A percentile compares a stretch with the other conserved stretches of the same genome.
Conservation (phyloP, 2,329 filamentous ascomycete genomes). For the Rutstroemia sydowiana region DNA sequence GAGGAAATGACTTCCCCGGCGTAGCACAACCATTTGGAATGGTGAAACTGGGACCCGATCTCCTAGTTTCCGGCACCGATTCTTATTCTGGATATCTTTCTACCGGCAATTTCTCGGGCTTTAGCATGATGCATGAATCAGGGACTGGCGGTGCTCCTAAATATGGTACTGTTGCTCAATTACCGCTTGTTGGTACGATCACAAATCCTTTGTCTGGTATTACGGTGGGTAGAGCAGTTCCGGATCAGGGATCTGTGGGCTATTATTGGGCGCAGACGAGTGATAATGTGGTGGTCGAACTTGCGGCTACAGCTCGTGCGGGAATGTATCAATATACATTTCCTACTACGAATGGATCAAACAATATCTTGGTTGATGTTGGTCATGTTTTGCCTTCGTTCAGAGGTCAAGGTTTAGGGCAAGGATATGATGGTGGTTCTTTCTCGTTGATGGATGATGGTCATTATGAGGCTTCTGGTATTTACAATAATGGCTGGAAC, state of each 20-base stretch:
- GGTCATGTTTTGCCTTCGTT: constrained; percentile 55
- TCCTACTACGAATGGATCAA: constrained; percentile 28
- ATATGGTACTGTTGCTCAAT: constrained; percentile 58
- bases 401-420: constrained; percentile 51
- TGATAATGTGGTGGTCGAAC: constrained; percentile 48
- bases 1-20: constrained; percentile 39
- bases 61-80: constrained; percentile 40
- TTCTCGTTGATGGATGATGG: constrained; percentile 39
- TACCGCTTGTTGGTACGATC: constrained; percentile 45
- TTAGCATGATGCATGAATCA: constrained; percentile 58
- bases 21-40: constrained; percentile 38
- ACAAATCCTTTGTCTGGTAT: constrained; percentile 50
- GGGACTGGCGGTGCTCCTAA: constrained; percentile 64
- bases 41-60: constrained; percentile 35
- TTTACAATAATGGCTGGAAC: constrained; percentile 56
- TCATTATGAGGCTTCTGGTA: constrained; percentile 10
- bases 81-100: constrained; percentile 46
- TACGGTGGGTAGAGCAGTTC: constrained; percentile 44
- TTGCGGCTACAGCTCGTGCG: constrained; percentile 48
- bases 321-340: constrained; percentile 58
- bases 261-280: constrained; percentile 51
- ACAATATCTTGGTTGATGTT: constrained; percentile 21
- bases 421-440: constrained; percentile 53
- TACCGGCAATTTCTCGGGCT: constrained; percentile 48
- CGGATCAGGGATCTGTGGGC: constrained; percentile 49